Percentiles rank a stretch among this genome's conserved stretches.
These are phyloP conservation scores for Ceratobasidium theobromae DNA, from an alignment of 1,284 basidiomycete genomes.

Conservation along the genomic window DNA sequence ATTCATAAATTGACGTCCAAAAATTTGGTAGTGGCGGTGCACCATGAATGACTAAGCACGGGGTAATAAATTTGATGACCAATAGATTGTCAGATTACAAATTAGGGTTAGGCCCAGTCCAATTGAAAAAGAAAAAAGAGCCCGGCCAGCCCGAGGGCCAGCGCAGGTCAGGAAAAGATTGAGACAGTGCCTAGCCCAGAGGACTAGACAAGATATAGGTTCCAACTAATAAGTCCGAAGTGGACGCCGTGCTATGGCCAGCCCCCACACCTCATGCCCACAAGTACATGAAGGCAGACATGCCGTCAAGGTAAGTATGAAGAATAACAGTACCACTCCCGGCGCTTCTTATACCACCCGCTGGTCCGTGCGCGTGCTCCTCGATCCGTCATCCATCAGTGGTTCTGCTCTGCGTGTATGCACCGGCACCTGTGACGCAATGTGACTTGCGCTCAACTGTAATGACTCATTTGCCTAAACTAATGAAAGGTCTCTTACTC, in stretches of 20 bases:
- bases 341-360: neutral
- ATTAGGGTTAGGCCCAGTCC: conserved; percentile 11
- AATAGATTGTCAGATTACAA: neutral
- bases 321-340: neutral
- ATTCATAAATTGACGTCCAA: conserved; percentile 24
- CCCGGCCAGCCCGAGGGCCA: conserved; percentile 28
- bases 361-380: conserved; percentile 8
- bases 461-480: neutral
- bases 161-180: conserved; percentile 23
- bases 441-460: neutral
- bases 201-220: conserved; percentile 16
- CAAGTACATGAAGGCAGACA: conserved; percentile 21
- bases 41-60: neutral
- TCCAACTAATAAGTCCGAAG: conserved; percentile 11
- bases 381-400: neutral
- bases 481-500: neutral
- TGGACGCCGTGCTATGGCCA: conserved; percentile 25
- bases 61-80: neutral
- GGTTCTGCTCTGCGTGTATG: neutral
- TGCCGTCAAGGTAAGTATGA: conserved; percentile 27
- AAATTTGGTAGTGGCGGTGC: conserved; percentile 23
- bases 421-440: neutral
- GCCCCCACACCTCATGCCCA: conserved; percentile 18
- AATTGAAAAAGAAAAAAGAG: neutral
- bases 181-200: conserved; percentile 23